A percentile compares a stretch with the other conserved stretches of the same genome.
phyloP scores from a whole-genome alignment of 1,284 basidiomycete species.

The Vanrija humicola region DNA sequence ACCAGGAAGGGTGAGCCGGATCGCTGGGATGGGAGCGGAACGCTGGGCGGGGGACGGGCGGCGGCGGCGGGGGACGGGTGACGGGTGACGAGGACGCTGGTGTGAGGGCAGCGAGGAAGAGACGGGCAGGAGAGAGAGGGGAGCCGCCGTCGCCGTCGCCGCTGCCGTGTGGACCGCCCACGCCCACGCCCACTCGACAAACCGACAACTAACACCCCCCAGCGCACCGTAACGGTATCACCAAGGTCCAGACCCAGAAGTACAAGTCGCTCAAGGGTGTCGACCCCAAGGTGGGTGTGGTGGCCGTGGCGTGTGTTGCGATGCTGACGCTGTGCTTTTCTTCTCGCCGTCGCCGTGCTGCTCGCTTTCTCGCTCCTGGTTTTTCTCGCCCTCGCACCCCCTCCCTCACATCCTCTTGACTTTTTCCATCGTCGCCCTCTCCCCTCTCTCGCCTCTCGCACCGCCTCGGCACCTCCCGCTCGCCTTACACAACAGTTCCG shows the following conservation, averaged over 20 bases:
- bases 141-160: neutral
- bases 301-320: no score
- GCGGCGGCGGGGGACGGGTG: no score
- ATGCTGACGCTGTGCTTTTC: neutral
- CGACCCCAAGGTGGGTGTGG: constrained; percentile 50
- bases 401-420: neutral
- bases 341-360: no score
- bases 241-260: constrained; percentile 68
- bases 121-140: constrained; percentile 1
- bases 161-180: neutral
- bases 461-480: neutral
- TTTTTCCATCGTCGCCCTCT: neutral
- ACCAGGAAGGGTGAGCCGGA: constrained; percentile 49
- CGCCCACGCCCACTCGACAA: neutral
- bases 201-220: constrained; percentile 13
- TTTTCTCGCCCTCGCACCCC: neutral
- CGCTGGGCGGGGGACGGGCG: neutral
- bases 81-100: neutral
- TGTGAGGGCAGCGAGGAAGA: neutral
- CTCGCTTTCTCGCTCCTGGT: neutral
- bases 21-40: neutral
- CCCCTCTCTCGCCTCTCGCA: no score
- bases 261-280: constrained; percentile 86
- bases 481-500: constrained; percentile 43
- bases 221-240: constrained; percentile 97